Conservation (phyloP, 768 basidiomycete genomes). For the Termitomyces eurrhizus region DNA sequence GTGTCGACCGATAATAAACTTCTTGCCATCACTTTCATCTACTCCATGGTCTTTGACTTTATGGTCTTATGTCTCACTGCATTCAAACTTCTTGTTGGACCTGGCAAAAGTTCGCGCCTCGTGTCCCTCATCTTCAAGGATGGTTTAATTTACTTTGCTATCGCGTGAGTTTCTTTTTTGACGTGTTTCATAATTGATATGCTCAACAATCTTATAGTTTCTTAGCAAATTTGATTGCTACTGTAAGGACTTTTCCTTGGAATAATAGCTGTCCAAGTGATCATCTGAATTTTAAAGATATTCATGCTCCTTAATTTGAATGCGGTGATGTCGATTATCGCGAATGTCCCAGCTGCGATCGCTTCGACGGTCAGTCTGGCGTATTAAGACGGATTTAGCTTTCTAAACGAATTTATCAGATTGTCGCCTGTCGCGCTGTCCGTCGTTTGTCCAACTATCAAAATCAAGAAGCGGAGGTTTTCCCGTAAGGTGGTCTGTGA, state of each 20-base stretch:
- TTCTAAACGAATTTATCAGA: conserved; percentile 32
- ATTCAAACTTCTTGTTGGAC: conserved; percentile 51
- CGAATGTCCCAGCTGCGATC: conserved; percentile 70
- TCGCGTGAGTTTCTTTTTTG: conserved; percentile 47
- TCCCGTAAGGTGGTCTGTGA: conserved; percentile 38
- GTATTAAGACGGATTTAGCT: not conserved
- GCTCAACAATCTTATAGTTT: conserved; percentile 39
- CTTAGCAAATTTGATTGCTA: conserved; percentile 62
- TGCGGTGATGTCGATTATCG: conserved; percentile 70
- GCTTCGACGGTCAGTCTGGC: conserved; percentile 51
- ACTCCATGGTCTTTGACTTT: conserved; percentile 72
- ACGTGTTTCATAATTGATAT: not conserved
- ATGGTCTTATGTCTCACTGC: conserved; percentile 56
- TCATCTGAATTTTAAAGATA: conserved; percentile 22
- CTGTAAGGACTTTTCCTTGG: conserved; percentile 38
- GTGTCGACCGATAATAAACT: conserved; percentile 53
- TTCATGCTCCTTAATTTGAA: conserved; percentile 71
- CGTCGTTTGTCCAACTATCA: conserved; percentile 62
- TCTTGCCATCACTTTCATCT: conserved; percentile 66
- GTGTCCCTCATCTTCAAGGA: conserved; percentile 67
- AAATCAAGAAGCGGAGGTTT: conserved; percentile 44
- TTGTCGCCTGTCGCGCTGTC: conserved; percentile 58
- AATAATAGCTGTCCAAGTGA: not conserved
- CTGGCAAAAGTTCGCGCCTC: conserved; percentile 47
- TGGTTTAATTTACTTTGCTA: conserved; percentile 66